Conservation (phyloP, 345 rosid genomes). For the Bretschneidera sinensis region DNA sequence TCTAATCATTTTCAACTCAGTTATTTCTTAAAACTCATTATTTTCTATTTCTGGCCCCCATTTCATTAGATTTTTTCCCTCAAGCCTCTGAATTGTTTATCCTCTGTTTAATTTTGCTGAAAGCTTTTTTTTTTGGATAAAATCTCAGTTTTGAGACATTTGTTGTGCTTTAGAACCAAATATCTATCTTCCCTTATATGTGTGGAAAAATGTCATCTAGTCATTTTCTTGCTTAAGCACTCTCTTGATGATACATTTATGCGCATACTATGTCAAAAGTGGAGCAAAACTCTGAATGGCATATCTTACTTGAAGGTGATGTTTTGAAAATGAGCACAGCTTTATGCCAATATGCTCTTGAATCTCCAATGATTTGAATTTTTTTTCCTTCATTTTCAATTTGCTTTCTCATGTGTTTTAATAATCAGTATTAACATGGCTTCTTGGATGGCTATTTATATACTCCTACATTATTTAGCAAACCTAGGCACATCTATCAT, state of each 20-base stretch:
- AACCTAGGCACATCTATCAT: not conserved
- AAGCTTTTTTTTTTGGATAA: not conserved
- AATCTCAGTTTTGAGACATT: no score
- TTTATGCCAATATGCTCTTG: not conserved
- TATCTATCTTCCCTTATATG: no score
- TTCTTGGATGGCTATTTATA: not conserved
- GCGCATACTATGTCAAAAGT: not conserved
- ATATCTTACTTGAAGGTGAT: no score
- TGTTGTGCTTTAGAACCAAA: no score
- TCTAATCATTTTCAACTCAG: not conserved
- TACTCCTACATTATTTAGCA: no score
- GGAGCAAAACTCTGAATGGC: not conserved
- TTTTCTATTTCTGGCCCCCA: not conserved
- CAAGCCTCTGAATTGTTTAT: not conserved
- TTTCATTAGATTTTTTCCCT: not conserved
- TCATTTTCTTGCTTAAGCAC: not conserved
- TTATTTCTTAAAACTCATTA: not conserved
- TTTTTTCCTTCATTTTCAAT: not conserved
- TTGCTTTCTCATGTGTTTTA: not conserved
- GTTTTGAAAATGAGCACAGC: no score
- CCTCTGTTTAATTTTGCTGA: no score
- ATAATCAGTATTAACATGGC: not conserved
- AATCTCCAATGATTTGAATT: not conserved
- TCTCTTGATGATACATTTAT: not conserved
- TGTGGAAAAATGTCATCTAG: not conserved